phyloP scores from a whole-genome alignment of 2,329 filamentous ascomycete genomes.

The Cucurbitaria berberidis region DNA sequence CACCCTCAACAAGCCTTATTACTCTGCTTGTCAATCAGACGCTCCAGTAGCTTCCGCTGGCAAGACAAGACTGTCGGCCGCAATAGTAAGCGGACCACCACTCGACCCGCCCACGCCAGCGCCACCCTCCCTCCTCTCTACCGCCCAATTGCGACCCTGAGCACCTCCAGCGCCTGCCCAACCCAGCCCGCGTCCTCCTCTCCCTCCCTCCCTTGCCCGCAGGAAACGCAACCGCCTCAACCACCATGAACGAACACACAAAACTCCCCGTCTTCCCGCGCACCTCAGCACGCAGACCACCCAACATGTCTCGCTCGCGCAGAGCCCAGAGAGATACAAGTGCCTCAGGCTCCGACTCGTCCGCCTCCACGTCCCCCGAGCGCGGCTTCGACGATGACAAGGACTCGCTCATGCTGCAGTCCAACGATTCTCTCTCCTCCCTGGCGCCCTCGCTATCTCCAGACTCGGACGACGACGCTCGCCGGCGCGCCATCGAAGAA shows the following conservation, averaged over 20 bases:
- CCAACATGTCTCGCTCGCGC: conserved; percentile 43
- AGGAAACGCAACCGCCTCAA: not conserved
- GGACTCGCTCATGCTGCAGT: conserved; percentile 82
- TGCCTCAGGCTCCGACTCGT: conserved; percentile 55
- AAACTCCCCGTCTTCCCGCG: conserved; percentile 8
- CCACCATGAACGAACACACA: conserved; percentile 14
- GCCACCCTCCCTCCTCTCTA: conserved; percentile 10
- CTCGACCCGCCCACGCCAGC: conserved; percentile 22
- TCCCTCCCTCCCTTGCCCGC: not conserved
- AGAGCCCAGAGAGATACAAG: conserved; percentile 40
- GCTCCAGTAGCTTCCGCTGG: not conserved
- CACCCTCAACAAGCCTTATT: not conserved
- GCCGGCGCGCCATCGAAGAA: conserved; percentile 61
- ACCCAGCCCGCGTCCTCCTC: conserved; percentile 5
- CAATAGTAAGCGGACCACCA: conserved; percentile 7
- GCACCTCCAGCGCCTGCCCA: not conserved
- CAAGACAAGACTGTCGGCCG: not conserved
- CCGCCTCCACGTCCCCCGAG: conserved; percentile 75
- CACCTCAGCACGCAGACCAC: conserved; percentile 2
- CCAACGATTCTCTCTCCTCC: conserved; percentile 92
- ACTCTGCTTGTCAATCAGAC: not conserved
- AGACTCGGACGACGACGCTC: conserved; percentile 75
- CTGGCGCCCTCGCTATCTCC: conserved; percentile 80
- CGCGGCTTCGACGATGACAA: conserved; percentile 87
- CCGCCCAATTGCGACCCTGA: conserved; percentile 2